Evolutionary conservation across 495 filamentous ascomycete species (phyloP).

Genomic region (Apiosordaria backusii): DNA sequence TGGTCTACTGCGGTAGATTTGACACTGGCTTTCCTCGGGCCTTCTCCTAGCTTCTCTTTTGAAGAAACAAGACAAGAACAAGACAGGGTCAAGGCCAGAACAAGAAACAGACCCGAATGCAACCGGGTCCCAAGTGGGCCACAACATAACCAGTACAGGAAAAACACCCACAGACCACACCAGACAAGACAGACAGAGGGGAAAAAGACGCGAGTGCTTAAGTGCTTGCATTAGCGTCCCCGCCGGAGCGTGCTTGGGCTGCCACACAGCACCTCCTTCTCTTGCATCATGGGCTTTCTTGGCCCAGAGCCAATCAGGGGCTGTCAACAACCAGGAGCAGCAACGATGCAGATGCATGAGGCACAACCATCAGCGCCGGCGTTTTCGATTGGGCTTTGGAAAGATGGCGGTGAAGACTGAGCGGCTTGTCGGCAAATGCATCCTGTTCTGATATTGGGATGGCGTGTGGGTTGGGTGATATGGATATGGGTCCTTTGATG

Average conservation of each 20-base stretch:
- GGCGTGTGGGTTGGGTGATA: background rate
- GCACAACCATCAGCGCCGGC: too few species aligned
- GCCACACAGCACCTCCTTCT: conserved; percentile 5
- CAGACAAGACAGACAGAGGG: background rate
- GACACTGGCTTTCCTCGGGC: background rate
- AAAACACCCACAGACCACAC: background rate
- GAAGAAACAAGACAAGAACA: background rate
- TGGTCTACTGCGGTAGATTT: too few species aligned
- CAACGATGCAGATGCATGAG: conserved; percentile 1
- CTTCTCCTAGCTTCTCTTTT: background rate
- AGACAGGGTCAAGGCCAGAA: background rate
- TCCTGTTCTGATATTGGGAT: background rate
- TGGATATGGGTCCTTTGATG: background rate
- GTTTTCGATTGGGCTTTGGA: background rate
- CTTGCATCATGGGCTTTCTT: background rate
- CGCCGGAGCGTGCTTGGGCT: conserved; percentile 8
- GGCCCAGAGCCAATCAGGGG: background rate
- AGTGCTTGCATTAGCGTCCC: conserved; percentile 30
- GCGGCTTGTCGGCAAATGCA: background rate
- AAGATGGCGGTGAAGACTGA: background rate
- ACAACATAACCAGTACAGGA: background rate
- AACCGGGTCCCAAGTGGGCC: background rate
- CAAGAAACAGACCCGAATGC: background rate
- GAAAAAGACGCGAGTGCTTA: conserved; percentile 9
- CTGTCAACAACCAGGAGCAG: background rate